Evolutionary conservation across 1,284 basidiomycete genomes (phyloP), one percentile per base, ranked within the genome.

Genomic region (Retiboletus fuscus): DNA sequence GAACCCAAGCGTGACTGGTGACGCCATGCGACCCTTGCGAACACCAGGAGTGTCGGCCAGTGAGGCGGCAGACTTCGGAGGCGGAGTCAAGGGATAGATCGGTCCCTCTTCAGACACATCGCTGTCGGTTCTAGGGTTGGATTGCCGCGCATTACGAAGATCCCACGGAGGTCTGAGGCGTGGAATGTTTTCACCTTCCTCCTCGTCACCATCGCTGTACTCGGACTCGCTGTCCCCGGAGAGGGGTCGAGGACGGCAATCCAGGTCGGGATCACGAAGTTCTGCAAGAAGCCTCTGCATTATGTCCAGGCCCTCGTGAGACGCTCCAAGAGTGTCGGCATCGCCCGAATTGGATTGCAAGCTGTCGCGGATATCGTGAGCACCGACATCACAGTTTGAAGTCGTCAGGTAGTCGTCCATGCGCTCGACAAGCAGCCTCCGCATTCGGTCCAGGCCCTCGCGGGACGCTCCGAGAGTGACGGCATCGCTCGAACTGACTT

Each of bases 241-340:
- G 22, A 75, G 55, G 1, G 58, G 3, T 7, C 64, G 68, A 61
- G 76, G 67, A 22, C 11, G 26, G 13, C 53, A 65, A 10, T 79
- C 72, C 34, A 72, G 6, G 44, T n/a, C 28, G 11, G 68, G 68
- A 39, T 76, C 71, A 3, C 75, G 64, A 28, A 79, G 69, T 30
- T 68, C 75, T 6, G 60, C 65, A n/a, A 79, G 74, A 8, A 78
- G 30, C 30, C 16, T 69, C 18, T 61, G 64, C 72, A 77, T 76
- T 1, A 79, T 28, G 22, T 72, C 66, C 3, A 4, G 10, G 5
- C 69, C 64, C 13, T 47, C 62, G 20, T 70, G 43, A 47, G 28
- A n/a, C 2, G 26, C 28, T 41, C n/a, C 4, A 24, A 16, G 20
- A 3, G 28, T 28, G 30, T 70, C 47, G 30, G 12, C 4, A 43